phyloP scores from a whole-genome alignment of 2,329 filamentous ascomycete species.

The Geosmithia flava region DNA sequence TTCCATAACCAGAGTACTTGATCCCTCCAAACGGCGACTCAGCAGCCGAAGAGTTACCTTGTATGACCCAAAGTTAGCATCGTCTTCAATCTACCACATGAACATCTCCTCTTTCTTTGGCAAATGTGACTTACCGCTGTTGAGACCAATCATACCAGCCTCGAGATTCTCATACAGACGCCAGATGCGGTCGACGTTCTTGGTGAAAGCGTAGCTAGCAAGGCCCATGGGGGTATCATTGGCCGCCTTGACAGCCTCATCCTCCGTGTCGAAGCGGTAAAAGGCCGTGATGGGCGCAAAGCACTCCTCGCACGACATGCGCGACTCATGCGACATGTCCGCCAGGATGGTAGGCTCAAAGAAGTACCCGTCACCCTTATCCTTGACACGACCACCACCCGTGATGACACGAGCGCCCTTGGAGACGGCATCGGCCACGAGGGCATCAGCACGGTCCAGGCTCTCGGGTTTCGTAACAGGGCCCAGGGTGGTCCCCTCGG shows the following conservation, averaged over 20 bases:
- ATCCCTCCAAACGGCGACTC: conserved; percentile 35
- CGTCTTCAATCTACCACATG: background rate
- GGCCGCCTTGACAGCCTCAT: conserved; percentile 54
- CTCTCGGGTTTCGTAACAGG: conserved; percentile 42
- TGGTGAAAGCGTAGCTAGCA: conserved; percentile 59
- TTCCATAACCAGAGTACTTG: conserved; percentile 33
- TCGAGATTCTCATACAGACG: conserved; percentile 36
- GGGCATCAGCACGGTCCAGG: conserved; percentile 36
- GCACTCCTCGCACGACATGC: conserved; percentile 55
- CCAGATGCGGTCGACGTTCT: conserved; percentile 25
- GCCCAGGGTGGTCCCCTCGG: conserved; percentile 46
- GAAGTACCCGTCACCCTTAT: conserved; percentile 49
- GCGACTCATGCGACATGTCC: conserved; percentile 54
- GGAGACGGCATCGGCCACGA: conserved; percentile 50
- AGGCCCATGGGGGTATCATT: conserved; percentile 57
- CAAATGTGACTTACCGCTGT: conserved; percentile 12
- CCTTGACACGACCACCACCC: conserved; percentile 49
- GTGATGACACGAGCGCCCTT: conserved; percentile 50
- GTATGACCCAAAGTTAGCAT: background rate
- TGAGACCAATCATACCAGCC: conserved; percentile 25
- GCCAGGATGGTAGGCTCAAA: conserved; percentile 58
- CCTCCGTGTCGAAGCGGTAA: conserved; percentile 57
- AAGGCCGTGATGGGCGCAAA: conserved; percentile 61
- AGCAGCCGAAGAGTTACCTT: conserved; percentile 24
- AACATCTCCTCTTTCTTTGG: no score